These are phyloP conservation scores for Trypanosoma scelopori DNA, from an alignment of 208 protist species.

Conservation along the genomic window DNA sequence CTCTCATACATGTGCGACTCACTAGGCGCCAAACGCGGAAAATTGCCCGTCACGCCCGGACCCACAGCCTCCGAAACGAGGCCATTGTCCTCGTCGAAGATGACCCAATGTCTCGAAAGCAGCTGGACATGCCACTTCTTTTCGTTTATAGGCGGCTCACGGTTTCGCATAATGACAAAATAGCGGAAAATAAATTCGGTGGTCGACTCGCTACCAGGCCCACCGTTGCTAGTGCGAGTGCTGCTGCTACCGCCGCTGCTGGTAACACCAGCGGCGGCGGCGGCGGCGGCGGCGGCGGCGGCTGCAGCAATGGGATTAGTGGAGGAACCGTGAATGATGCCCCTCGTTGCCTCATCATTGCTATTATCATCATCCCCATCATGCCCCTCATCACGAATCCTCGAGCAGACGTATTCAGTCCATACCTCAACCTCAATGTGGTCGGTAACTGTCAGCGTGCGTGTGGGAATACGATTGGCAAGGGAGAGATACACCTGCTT, in stretches of 20 bases:
- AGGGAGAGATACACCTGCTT: slow-evolving; percentile 35
- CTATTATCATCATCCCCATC: slow-evolving; percentile 1
- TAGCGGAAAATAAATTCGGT: slow-evolving; percentile 72
- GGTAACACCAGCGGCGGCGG: no score
- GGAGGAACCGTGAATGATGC: not conserved
- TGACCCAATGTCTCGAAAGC: slow-evolving; percentile 72
- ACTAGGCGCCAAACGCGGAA: slow-evolving; percentile 66
- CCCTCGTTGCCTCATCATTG: not conserved
- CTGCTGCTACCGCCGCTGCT: no score
- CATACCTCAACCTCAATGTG: slow-evolving; percentile 75
- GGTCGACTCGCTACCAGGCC: not conserved
- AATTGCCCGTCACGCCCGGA: slow-evolving; percentile 77
- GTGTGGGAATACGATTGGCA: slow-evolving; percentile 50
- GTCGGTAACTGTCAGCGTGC: slow-evolving; percentile 54
- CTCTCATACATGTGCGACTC: slow-evolving; percentile 78
- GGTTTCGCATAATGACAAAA: slow-evolving; percentile 79
- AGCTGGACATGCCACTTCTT: slow-evolving; percentile 79
- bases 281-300: no score
- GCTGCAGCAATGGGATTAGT: not conserved
- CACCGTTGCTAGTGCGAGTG: not conserved
- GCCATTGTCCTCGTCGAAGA: slow-evolving; percentile 48
- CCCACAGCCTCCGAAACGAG: slow-evolving; percentile 67
- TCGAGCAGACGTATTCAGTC: slow-evolving; percentile 70
- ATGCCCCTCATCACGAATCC: slow-evolving; percentile 14
- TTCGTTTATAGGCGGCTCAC: slow-evolving; percentile 47